Evolutionary conservation across 768 basidiomycete species (phyloP), one percentile per base, ranked within the genome.

Genomic region (Lactarius indigo): DNA sequence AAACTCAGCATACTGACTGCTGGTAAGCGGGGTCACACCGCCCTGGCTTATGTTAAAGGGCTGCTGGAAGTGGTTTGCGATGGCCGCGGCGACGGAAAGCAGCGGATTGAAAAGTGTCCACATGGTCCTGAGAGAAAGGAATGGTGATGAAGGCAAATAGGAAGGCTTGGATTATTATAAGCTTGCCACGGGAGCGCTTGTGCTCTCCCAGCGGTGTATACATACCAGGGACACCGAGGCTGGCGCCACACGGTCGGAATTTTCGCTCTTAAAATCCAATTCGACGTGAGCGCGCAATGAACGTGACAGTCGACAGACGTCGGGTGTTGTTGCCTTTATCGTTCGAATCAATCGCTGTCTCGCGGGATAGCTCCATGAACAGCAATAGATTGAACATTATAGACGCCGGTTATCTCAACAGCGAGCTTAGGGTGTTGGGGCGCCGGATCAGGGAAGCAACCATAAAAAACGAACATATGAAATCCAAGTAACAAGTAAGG

Each of bases 1-100:
- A 31, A 83, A 77, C n/a, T 66, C 74, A 13, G 76, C 62, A 52
- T 84, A 72, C 59, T 79, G 74, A 0, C 72, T 56, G 0, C 76
- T 15, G 0, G 81, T 61, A 47, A 80, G 63, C 23, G 59, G 15
- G 15, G 69, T 74, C 59, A 76, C 72, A 12, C 8, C 17, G 17
- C 28, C 37, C 12, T 52, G 39, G 39, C 31, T 42, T 7, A 23
- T 35, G 56, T 66, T 59, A 4, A 54, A 55, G 37, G 50, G 23
- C 23, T 47, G 41, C 26, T 67, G 66, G 10, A 59, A 28, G 57
- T 30, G 17, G 37, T 10, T 5, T 13, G 52, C 12, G n/a, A 62
- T 37, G 15, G 56, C 61, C 30, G 44, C n/a, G n/a, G 61, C 61
- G 23, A 66, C 3, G 44, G 65, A 66, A 62, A 57, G n/a, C 1